phyloP scores from a whole-genome alignment of 2,329 filamentous ascomycete species.

The Exophiala aquamarina region DNA sequence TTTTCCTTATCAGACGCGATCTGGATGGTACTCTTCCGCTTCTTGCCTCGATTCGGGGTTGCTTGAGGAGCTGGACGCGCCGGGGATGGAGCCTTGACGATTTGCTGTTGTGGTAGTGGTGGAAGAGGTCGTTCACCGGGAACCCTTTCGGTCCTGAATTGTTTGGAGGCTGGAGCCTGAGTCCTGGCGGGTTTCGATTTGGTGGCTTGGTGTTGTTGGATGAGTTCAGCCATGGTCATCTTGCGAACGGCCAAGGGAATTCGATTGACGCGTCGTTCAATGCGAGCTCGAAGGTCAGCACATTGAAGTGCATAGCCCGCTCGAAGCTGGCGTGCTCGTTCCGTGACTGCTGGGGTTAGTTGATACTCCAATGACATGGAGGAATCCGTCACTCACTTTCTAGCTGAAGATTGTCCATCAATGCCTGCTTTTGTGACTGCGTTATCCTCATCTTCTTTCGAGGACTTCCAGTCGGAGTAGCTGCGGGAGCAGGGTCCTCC shows the following conservation, averaged over 20 bases:
- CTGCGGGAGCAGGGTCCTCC: slow-evolving; percentile 46
- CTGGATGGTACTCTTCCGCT: slow-evolving; percentile 30
- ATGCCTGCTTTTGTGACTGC: slow-evolving; percentile 74
- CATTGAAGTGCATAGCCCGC: slow-evolving; percentile 88
- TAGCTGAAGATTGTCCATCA: slow-evolving; percentile 86
- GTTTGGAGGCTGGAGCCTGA: slow-evolving; percentile 26
- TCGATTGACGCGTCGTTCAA: slow-evolving; percentile 91
- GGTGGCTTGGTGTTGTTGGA: slow-evolving; percentile 45
- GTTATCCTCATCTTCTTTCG: slow-evolving; percentile 64
- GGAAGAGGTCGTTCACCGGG: slow-evolving; percentile 31
- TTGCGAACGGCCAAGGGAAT: slow-evolving; percentile 79
- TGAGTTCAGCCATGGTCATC: slow-evolving; percentile 76
- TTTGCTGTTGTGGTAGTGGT: slow-evolving; percentile 32
- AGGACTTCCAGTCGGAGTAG: slow-evolving; percentile 55
- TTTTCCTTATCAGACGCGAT: slow-evolving; percentile 72
- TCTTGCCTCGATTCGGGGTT: slow-evolving; percentile 17
- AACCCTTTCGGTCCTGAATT: slow-evolving; percentile 14
- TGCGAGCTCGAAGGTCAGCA: slow-evolving; percentile 76
- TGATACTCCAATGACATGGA: background rate
- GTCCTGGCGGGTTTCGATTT: slow-evolving; percentile 36
- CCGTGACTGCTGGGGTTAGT: slow-evolving; percentile 63
- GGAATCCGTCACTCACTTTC: slow-evolving; percentile 63
- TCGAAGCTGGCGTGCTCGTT: slow-evolving; percentile 81
- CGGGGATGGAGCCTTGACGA: slow-evolving; percentile 31
- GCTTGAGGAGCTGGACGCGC: slow-evolving; percentile 31